Evolutionary conservation across 192 early-diverging fungal genomes (phyloP), one percentile per base, ranked within the genome.

Genomic region (Coemansia aciculifera): DNA sequence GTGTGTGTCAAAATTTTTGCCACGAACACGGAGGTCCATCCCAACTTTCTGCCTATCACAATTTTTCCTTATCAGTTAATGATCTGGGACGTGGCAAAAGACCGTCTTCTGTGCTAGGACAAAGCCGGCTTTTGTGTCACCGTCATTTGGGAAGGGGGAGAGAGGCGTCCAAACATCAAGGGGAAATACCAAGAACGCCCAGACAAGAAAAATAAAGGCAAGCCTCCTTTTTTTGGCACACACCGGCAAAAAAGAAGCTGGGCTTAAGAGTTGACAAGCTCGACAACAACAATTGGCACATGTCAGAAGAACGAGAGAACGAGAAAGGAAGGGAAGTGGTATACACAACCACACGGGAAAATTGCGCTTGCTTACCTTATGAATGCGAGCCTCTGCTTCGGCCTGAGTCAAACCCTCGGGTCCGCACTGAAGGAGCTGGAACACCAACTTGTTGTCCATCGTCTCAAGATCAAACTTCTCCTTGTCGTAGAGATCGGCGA

Each of bases 381-480:
- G 81, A 46, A 90, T 49, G 68, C 90, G 90, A 38, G 85, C 59
- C 17, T 77, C 77, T 46, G 89, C 90, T 61, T 91, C 90, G 51
- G 75, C 67, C 32, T 85, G 78, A 44, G 88, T 88, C 64, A 91
- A 72, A 69, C 90, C 90, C 71, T 77, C 77, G 49, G 87, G 80
- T 46, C 80, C 75, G 64, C 86, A 87, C 86, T 88, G 88, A 27
- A 91, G 78, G 24, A 91, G 75, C 64, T 85, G 85, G 79, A 88
- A 90, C 11, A 91, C 87, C 68, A 89, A 85, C 43, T 81, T 86
- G 63, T 88, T 89, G 64, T 90, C 89, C 90, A 91, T 90, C 54
- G 90, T 91, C 44, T 88, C 89, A 60, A 91, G 83, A 69, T 91
- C 90, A 66, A 86, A 89, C 84, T 90, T 91, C 27, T 91, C 90